phyloP scores from a whole-genome alignment of 345 rosid genomes.

The Eucalyptus sp. region DNA sequence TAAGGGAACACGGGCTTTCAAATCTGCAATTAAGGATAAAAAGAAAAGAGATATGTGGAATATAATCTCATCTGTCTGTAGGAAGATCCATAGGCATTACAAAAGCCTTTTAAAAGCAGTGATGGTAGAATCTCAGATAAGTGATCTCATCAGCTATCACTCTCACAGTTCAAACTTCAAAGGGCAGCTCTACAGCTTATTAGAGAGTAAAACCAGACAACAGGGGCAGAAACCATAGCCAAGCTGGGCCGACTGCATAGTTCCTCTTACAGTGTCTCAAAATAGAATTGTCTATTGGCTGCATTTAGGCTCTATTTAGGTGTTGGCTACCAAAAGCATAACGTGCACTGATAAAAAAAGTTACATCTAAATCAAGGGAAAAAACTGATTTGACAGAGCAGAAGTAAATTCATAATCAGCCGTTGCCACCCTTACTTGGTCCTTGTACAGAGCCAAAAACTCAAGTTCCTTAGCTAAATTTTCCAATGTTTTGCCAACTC shows the following conservation, averaged over 20 bases:
- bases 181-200: not conserved
- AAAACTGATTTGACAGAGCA: not conserved
- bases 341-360: not conserved
- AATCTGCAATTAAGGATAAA: not conserved
- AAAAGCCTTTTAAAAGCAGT: not conserved
- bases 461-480: not conserved
- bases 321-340: not conserved
- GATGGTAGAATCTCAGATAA: not conserved
- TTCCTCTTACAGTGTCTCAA: not conserved
- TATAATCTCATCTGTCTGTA: not conserved
- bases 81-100: not conserved
- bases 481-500: not conserved
- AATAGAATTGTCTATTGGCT: not conserved
- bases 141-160: not conserved
- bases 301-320: not conserved
- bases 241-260: not conserved
- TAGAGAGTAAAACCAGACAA: not conserved
- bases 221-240: not conserved
- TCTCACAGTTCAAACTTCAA: not conserved
- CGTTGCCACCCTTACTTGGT: not conserved
- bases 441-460: not conserved
- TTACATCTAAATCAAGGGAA: not conserved
- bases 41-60: not conserved
- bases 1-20: not conserved
- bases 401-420: not conserved